These are phyloP conservation scores for Spergularia azorica DNA, from an alignment of 179 eudicot genomes.

Conservation along the genomic window DNA sequence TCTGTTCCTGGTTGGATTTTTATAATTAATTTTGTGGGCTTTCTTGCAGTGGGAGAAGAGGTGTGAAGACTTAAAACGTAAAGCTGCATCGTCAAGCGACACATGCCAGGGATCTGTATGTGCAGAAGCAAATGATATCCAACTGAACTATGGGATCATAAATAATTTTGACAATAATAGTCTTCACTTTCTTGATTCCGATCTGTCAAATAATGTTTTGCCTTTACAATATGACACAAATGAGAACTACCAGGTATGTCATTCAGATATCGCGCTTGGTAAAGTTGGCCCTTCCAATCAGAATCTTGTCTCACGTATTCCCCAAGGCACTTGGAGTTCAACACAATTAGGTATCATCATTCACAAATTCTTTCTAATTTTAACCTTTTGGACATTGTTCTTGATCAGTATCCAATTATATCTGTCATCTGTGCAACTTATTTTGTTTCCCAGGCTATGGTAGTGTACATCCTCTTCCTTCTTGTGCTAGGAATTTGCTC, in stretches of 20 bases:
- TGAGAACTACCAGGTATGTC: constrained; percentile 74
- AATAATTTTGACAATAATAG: constrained; percentile 52
- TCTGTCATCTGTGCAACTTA: constrained; percentile 11
- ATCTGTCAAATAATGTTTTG: constrained; percentile 64
- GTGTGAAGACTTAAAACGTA: constrained; percentile 53
- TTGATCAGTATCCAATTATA: constrained; percentile 1
- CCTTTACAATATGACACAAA: constrained; percentile 92
- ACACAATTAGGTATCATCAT: constrained; percentile 37
- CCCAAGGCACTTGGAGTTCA: constrained; percentile 23
- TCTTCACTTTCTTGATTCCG: constrained; percentile 46
- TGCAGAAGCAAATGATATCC: constrained; percentile 79
- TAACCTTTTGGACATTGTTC: neutral
- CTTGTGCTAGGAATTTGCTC: constrained; percentile 13
- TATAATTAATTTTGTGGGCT: constrained; percentile 7
- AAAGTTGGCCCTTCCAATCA: constrained; percentile 32
- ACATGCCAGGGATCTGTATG: constrained; percentile 37
- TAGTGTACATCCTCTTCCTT: constrained; percentile 27
- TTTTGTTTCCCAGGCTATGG: constrained; percentile 39
- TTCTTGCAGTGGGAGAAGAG: constrained; percentile 86
- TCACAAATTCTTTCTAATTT: neutral
- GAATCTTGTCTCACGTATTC: constrained; percentile 31
- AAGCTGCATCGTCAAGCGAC: constrained; percentile 39
- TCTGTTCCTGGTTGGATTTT: neutral
- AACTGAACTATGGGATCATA: constrained; percentile 50
- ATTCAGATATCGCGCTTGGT: constrained; percentile 44